Evolutionary conservation across 106 monocot genomes (phyloP).

Genomic region (Acorus calamus): DNA sequence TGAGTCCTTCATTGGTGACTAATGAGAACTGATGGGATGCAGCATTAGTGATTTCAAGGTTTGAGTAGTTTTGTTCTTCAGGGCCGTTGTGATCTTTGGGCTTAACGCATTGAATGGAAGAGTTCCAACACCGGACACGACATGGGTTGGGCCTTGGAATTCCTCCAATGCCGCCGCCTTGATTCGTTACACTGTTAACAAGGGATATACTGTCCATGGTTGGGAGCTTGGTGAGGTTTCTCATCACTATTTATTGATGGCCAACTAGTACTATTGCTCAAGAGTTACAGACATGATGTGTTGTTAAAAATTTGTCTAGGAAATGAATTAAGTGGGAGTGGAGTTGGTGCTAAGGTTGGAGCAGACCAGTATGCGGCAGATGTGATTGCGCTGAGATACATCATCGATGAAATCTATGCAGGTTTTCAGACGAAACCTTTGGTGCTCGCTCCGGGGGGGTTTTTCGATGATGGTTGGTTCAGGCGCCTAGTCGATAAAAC

Average conservation of each 20-base stretch:
- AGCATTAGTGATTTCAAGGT: too few species aligned
- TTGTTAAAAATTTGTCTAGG: constrained; percentile 23
- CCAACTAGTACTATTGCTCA: too few species aligned
- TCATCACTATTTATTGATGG: too few species aligned
- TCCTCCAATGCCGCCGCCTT: constrained; percentile 68
- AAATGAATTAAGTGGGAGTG: constrained; percentile 84
- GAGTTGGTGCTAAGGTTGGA: constrained; percentile 53
- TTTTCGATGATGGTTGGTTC: constrained; percentile 70
- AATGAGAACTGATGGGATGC: too few species aligned
- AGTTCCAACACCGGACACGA: constrained; percentile 47
- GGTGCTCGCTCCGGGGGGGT: constrained; percentile 72
- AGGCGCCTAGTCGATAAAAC: constrained; percentile 40
- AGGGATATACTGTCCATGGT: constrained; percentile 65
- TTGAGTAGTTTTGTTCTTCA: constrained; percentile 13
- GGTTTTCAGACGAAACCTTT: constrained; percentile 39
- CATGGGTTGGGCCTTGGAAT: constrained; percentile 77
- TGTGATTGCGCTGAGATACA: constrained; percentile 35
- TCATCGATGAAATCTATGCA: constrained; percentile 46
- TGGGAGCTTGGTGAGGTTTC: constrained; percentile 84
- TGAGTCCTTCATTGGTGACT: too few species aligned
- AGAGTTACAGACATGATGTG: too few species aligned
- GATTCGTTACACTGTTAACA: constrained; percentile 63
- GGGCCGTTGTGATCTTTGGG: constrained; percentile 65
- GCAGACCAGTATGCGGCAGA: constrained; percentile 69
- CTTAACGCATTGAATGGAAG: constrained; percentile 86